Evolutionary conservation across 2,329 filamentous ascomycete genomes (phyloP).

Genomic region (Plectosphaerella plurivora): DNA sequence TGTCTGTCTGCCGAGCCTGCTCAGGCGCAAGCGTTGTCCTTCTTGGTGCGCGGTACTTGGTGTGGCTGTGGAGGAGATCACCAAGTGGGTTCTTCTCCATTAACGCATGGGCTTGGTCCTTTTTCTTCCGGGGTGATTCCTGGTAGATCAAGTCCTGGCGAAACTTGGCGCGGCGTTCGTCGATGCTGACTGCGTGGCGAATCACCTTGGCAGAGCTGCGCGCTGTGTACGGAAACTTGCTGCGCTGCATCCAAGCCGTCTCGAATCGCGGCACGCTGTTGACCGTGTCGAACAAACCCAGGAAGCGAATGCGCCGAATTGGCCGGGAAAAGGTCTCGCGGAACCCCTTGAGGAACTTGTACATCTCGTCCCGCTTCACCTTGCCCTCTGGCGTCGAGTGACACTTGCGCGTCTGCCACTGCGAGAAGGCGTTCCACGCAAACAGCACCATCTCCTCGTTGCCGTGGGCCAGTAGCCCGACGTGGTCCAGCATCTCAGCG

Average conservation of each 20-base stretch:
- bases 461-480: slow-evolving; percentile 73
- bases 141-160: slow-evolving; percentile 66
- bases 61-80: slow-evolving; percentile 18
- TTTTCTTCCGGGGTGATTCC: slow-evolving; percentile 18
- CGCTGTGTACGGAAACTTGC: slow-evolving; percentile 67
- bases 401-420: slow-evolving; percentile 61
- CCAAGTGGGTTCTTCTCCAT: slow-evolving; percentile 12
- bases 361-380: slow-evolving; percentile 56
- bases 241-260: slow-evolving; percentile 71
- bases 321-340: slow-evolving; percentile 76
- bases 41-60: slow-evolving; percentile 29
- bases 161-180: slow-evolving; percentile 68
- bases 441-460: slow-evolving; percentile 85
- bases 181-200: slow-evolving; percentile 66
- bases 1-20: slow-evolving; percentile 1
- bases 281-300: slow-evolving; percentile 79
- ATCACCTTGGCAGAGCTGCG: slow-evolving; percentile 56
- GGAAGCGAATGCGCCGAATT: slow-evolving; percentile 67
- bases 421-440: slow-evolving; percentile 76
- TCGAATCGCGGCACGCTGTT: slow-evolving; percentile 78
- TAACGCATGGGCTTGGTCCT: slow-evolving; percentile 9
- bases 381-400: slow-evolving; percentile 28
- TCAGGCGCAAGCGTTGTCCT: slow-evolving; percentile 9
- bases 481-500: slow-evolving; percentile 80
- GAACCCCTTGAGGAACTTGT: slow-evolving; percentile 73